These are phyloP conservation scores for Ogataea sp. DNA, from an alignment of 805 yeast genomes.

Conservation along the genomic window DNA sequence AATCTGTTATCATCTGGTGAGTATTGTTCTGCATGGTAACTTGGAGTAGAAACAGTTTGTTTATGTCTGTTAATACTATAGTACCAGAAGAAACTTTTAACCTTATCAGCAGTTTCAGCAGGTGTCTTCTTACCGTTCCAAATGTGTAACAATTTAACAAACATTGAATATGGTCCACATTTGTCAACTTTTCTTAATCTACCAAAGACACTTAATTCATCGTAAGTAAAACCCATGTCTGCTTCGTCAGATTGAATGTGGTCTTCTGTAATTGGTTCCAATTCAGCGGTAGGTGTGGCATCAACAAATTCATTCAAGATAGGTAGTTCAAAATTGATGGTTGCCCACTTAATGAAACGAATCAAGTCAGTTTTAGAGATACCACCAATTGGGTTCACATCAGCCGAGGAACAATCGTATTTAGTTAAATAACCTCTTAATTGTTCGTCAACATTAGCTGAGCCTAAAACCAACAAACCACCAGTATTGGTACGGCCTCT, in stretches of 20 bases:
- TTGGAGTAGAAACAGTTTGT: slow-evolving; percentile 95
- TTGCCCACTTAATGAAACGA: slow-evolving; percentile 76
- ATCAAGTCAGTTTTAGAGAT: slow-evolving; percentile 91
- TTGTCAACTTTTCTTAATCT: slow-evolving; percentile 83
- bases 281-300: slow-evolving; percentile 97
- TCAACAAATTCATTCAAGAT: slow-evolving; percentile 67
- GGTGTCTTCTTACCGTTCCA: slow-evolving; percentile 88
- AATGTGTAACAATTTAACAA: slow-evolving; percentile 77
- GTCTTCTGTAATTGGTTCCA: slow-evolving; percentile 88
- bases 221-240: slow-evolving; percentile 98
- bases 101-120: slow-evolving; percentile 82
- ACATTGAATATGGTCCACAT: slow-evolving; percentile 96
- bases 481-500: slow-evolving; percentile 60
- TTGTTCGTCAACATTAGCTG: slow-evolving; percentile 97
- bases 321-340: slow-evolving; percentile 61
- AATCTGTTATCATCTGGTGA: slow-evolving; percentile 97
- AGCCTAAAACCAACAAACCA: slow-evolving; percentile 85
- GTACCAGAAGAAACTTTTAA: slow-evolving; percentile 84
- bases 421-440: slow-evolving; percentile 92
- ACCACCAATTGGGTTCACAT: slow-evolving; percentile 97
- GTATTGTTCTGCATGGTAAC: slow-evolving; percentile 96
- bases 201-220: slow-evolving; percentile 88
- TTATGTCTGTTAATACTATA: slow-evolving; percentile 96
- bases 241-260: slow-evolving; percentile 95
- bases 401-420: slow-evolving; percentile 96